Base-by-base conservation (phyloP, 352 stramenopile genomes). In the Globisporangium takayamanum region DNA sequence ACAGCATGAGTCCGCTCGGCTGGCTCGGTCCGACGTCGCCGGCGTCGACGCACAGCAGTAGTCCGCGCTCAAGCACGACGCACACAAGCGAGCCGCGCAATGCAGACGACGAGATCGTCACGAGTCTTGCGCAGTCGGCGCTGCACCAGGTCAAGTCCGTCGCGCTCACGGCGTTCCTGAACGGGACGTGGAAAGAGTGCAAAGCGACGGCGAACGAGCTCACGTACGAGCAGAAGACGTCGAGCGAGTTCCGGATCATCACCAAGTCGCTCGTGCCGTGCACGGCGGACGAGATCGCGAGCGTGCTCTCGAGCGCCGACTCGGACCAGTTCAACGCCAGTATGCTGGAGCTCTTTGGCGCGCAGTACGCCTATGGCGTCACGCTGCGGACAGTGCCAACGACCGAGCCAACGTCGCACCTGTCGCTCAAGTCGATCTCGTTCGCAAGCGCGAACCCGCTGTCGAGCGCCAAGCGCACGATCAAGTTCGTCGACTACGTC, bases 261-360 rank as follows among this genome's bases (percentile, higher is more conserved):
- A 53, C 62, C 37, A 69, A 61, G 54, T 50, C 49, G 11, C 53
- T 65, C 30, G 22, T 72, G 30, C 57, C 62, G 14, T 69, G 66
- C 53, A 69, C 57, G 5, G 58, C 57, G 20, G 45, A 58, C 45
- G 66, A 72, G 50, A 15, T 72, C 45, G 55, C 52, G 2, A 46
- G 62, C 20, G 58, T 63, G 28, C 39, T 72, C 10, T 69, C 62
- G 15, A 39, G 45, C 26, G 58, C 59, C 25, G 48, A 69, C 54
- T 57, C 63, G 25, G 66, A 72, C 50, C 57, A 61, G 44, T 69
- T 63, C 56, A 72, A 72, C 57, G 62, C 66, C 20, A 68, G 57
- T 30, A 72, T 72, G 66, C 26, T 72, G 30, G 62, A 66, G 39
- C 48, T 72, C 28, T 62, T 63, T 22, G 66, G 66, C 5, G 8